Evolutionary conservation across 139 green algal species (phyloP).

Genomic region (Dunaliella sp.): DNA sequence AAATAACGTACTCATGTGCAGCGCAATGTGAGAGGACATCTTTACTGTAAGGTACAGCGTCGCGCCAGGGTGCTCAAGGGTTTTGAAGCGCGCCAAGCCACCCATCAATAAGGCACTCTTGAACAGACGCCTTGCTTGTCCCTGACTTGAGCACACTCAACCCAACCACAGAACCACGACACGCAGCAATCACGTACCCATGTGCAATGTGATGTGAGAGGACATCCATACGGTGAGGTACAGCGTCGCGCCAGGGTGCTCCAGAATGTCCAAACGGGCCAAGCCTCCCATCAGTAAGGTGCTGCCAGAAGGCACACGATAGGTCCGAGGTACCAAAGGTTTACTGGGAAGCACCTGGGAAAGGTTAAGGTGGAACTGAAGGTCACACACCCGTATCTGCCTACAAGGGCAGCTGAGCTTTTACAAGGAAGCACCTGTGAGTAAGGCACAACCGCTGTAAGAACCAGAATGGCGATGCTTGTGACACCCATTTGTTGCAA

Average conservation of each 20-base stretch:
- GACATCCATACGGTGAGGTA: conserved; percentile 91
- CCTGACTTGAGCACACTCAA: not conserved
- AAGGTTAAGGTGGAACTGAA: too few relatives aligned
- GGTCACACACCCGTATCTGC: too few relatives aligned
- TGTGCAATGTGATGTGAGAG: conserved; percentile 57
- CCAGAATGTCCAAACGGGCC: conserved; percentile 87
- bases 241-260: conserved; percentile 63
- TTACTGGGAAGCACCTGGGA: conserved; percentile 69
- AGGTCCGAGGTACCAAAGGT: conserved; percentile 85
- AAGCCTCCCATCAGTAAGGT: conserved; percentile 83
- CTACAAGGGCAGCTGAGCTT: too few relatives aligned
- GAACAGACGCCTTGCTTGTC: not conserved
- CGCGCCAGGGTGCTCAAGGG: not conserved
- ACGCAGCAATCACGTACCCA: conserved; percentile 34
- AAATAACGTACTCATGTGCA: conserved; percentile 72
- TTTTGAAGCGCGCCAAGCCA: not conserved
- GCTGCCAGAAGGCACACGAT: conserved; percentile 65
- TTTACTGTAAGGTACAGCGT: conserved; percentile 95
- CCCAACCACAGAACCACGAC: not conserved
- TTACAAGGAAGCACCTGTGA: too few relatives aligned
- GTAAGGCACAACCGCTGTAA: too few relatives aligned
- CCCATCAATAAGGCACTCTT: too few relatives aligned
- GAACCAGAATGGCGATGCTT: too few relatives aligned
- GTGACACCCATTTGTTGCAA: too few relatives aligned
- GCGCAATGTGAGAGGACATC: conserved; percentile 41